phyloP scores from a whole-genome alignment of 768 basidiomycete genomes.

The Lentinula sp. region DNA sequence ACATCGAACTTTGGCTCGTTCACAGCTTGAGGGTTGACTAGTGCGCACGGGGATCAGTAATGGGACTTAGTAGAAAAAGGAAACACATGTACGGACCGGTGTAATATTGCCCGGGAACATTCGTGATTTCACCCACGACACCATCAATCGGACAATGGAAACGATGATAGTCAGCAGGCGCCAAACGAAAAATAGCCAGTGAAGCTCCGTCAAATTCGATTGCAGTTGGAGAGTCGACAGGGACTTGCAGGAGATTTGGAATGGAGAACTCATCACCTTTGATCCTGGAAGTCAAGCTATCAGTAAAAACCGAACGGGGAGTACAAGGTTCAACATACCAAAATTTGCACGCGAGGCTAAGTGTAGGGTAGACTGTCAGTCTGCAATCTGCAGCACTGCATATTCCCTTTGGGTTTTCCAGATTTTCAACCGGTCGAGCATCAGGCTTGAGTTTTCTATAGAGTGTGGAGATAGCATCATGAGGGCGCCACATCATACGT shows the following conservation, averaged over 20 bases:
- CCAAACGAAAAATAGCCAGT: conserved; percentile 68
- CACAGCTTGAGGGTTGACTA: conserved; percentile 75
- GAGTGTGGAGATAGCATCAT: background rate
- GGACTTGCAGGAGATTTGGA: conserved; percentile 46
- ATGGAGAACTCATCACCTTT: conserved; percentile 72
- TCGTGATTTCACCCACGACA: conserved; percentile 33
- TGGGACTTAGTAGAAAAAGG: background rate
- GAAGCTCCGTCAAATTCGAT: conserved; percentile 35
- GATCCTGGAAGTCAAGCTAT: conserved; percentile 32
- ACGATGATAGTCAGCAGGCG: conserved; percentile 78
- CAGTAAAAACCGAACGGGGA: background rate
- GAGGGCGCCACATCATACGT: background rate
- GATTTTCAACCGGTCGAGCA: conserved; percentile 56
- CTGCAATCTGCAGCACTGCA: conserved; percentile 71
- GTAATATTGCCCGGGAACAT: conserved; percentile 55
- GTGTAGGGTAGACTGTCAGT: conserved; percentile 58
- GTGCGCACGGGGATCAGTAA: background rate
- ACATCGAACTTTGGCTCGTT: conserved; percentile 62
- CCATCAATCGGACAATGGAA: conserved; percentile 70
- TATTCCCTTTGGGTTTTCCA: conserved; percentile 42
- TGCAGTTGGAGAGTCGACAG: conserved; percentile 33
- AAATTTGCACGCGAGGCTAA: conserved; percentile 56
- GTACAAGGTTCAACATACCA: conserved; percentile 38
- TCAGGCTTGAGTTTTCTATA: conserved; percentile 47
- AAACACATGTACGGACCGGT: conserved; percentile 34